Base-by-base conservation (phyloP, 441 rosid species). In the Aquilaria agallochum region DNA sequence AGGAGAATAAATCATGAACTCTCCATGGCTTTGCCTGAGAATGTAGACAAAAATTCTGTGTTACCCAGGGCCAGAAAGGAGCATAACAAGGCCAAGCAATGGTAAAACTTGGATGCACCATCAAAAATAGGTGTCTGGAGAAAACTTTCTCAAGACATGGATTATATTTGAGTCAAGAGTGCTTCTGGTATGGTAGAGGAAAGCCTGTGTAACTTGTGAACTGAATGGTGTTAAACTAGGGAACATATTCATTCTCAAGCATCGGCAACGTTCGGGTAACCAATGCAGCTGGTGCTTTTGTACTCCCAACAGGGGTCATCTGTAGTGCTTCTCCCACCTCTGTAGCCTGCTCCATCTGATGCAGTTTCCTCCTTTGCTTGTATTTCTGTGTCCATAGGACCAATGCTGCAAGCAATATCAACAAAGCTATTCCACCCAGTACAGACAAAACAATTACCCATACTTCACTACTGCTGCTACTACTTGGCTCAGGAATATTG, bases 151-250 rank as follows among this genome's bases (percentile, higher is more conserved):
- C 73, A 70, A 72, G 58, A 63, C 70, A 59, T 42, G 64, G 72
- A 78, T 60, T 64, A 69, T 65, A 72, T 67, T 65, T 67, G 73
- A 79, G 70, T 61, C 67, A 68, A 73, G 70, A 75, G 27, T 3
- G 42, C 42, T 4, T 36, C 42, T 36, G 7, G 42, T 5, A 4
- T 68, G 63, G 42, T 36, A 36, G 42, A 36, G 2, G 6, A 36
- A 36, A 36, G 42, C 42, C 7, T 36, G 42, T 8, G 42, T 4
- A 36, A 36, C 5, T 36, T 36, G 42, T 20, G 7, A 36, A 36
- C 42, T 36, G 42, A 36, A 36, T 5, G 55, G 9, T 52, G 4
- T 63, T 30, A 54, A 27, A 31, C 40, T 55, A 72, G 53, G 73
- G 73, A 55, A 58, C 64, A 50, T 73, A 73, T 34, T 73, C 74